Evolutionary conservation across 805 yeast genomes (phyloP).

Genomic region (Yarrowia porcina): DNA sequence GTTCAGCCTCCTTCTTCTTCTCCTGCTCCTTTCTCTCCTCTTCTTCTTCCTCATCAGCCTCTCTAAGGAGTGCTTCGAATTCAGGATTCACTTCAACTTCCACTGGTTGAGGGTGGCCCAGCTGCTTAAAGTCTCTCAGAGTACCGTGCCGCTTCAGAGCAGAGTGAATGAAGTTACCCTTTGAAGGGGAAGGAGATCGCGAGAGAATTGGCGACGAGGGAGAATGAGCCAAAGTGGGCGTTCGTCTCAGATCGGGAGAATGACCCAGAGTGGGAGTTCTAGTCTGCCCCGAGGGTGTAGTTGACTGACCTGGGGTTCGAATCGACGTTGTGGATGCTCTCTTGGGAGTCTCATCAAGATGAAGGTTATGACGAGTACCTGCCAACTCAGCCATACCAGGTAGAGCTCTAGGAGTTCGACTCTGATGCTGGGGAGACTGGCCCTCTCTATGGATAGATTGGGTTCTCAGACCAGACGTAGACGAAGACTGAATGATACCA

Average conservation of each 20-base stretch:
- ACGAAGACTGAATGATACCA: slow-evolving; percentile 17
- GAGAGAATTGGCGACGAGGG: slow-evolving; percentile 3
- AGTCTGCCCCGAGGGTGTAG: not conserved
- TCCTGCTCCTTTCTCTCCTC: not conserved
- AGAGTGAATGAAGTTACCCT: slow-evolving; percentile 34
- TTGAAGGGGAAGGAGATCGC: slow-evolving; percentile 30
- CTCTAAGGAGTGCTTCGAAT: not conserved
- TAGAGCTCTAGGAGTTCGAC: slow-evolving; percentile 5
- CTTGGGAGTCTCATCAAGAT: not conserved
- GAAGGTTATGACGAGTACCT: not conserved
- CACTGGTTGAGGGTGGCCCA: not conserved
- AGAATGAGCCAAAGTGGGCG: not conserved
- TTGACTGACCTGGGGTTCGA: not conserved
- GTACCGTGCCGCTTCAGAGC: slow-evolving; percentile 35
- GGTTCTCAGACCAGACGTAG: not conserved
- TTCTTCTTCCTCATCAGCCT: slow-evolving; percentile 10
- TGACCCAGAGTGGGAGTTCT: not conserved
- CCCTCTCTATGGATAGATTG: slow-evolving; percentile 22
- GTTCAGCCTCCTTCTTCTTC: not conserved
- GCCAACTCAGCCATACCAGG: slow-evolving; percentile 15
- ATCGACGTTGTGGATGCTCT: not conserved
- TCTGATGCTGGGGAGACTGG: slow-evolving; percentile 12
- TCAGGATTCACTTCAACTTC: slow-evolving; percentile 9
- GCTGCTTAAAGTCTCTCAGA: slow-evolving; percentile 8
- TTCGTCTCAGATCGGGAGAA: not conserved